Conservation (phyloP, 2,329 filamentous ascomycete species). For the Aspergillus vadensis region DNA sequence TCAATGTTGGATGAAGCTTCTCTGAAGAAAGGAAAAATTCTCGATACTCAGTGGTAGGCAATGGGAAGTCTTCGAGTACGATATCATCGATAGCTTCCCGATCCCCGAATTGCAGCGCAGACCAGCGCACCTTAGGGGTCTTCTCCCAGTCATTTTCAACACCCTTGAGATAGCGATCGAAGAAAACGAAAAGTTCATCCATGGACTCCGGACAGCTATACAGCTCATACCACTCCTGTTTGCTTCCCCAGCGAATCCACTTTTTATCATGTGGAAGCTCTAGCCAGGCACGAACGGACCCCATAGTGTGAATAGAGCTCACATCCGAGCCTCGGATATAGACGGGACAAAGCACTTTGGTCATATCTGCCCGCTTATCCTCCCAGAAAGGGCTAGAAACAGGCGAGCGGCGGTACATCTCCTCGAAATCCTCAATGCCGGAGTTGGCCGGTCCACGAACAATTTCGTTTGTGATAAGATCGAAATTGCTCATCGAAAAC, state of each 20-base stretch:
- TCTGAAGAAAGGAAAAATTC: constrained; percentile 33
- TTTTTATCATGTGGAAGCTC: constrained; percentile 44
- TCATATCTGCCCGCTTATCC: constrained; percentile 42
- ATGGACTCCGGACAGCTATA: constrained; percentile 37
- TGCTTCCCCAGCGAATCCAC: constrained; percentile 47
- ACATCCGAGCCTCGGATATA: constrained; percentile 41
- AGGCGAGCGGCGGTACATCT: constrained; percentile 45
- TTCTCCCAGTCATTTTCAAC: constrained; percentile 51
- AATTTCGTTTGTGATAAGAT: constrained; percentile 44
- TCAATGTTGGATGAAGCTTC: not conserved
- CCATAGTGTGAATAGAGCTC: constrained; percentile 40
- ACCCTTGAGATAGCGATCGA: constrained; percentile 50
- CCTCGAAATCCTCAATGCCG: constrained; percentile 45
- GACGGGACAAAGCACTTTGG: constrained; percentile 38
- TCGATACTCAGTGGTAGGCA: constrained; percentile 37
- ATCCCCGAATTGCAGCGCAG: constrained; percentile 42
- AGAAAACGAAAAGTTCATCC: constrained; percentile 47
- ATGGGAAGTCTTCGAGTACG: constrained; percentile 37
- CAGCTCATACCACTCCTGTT: constrained; percentile 52
- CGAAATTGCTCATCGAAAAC: constrained; percentile 45
- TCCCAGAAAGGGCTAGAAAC: constrained; percentile 41
- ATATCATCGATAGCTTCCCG: constrained; percentile 33
- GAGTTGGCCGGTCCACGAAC: constrained; percentile 33
- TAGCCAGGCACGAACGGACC: constrained; percentile 42
- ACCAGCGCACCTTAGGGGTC: constrained; percentile 49